Evolutionary conservation across 805 yeast genomes (phyloP).

Genomic region (Isabelozyma rhagii): DNA sequence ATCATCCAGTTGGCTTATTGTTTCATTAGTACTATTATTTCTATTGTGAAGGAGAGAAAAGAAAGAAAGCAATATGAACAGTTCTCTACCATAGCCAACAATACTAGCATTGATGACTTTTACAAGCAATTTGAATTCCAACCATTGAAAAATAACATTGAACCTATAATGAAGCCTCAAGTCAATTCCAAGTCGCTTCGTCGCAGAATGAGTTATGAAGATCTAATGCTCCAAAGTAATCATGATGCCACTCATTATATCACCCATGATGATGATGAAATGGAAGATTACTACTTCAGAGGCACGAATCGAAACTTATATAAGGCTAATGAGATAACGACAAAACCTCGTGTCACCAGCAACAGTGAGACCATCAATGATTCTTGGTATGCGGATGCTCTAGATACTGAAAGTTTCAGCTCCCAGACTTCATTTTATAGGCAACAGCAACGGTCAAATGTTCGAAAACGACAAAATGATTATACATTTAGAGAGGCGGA

Average conservation of each 20-base stretch:
- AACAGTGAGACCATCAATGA: neutral
- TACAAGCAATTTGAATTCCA: constrained; percentile 23
- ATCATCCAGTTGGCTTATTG: constrained; percentile 26
- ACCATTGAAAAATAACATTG: constrained; percentile 10
- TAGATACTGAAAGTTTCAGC: neutral
- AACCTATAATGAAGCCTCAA: constrained; percentile 2
- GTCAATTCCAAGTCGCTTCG: constrained; percentile 5
- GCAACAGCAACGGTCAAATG: constrained; percentile 14
- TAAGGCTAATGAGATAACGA: neutral
- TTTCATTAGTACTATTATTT: constrained; percentile 19
- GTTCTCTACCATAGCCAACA: neutral
- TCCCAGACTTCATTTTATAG: constrained; percentile 9
- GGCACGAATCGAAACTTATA: neutral
- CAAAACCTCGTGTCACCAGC: neutral
- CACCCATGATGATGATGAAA: constrained; percentile 8
- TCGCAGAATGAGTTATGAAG: neutral
- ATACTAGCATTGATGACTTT: constrained; percentile 15
- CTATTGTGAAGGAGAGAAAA: constrained; percentile 12
- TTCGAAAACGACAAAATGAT: constrained; percentile 32
- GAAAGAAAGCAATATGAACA: constrained; percentile 6
- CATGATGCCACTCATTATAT: constrained; percentile 7
- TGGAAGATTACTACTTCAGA: constrained; percentile 13
- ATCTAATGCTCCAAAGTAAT: neutral
- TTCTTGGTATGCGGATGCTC: neutral
- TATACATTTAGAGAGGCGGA: constrained; percentile 64